These are phyloP conservation scores for Trichoderma koningiopsis DNA, from an alignment of 2,329 filamentous ascomycete species.

Conservation along the genomic window DNA sequence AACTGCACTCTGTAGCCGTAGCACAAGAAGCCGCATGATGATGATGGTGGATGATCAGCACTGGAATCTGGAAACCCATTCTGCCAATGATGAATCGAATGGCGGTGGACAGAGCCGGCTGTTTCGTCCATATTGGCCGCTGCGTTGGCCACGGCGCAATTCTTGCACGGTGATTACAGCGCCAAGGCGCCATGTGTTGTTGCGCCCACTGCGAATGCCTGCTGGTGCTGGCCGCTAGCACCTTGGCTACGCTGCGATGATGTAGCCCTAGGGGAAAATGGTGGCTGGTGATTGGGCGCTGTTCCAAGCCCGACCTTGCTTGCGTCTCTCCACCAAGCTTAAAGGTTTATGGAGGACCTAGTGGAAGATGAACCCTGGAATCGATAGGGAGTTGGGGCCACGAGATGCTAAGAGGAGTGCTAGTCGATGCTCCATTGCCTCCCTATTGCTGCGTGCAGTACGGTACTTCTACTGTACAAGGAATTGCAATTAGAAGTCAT, in stretches of 20 bases:
- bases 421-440: neutral
- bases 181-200: neutral
- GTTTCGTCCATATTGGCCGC: neutral
- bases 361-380: neutral
- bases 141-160: neutral
- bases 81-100: neutral
- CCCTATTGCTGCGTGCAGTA: neutral
- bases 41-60: neutral
- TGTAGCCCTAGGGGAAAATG: neutral
- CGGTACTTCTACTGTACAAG: no score
- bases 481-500: neutral
- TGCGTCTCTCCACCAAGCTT: conserved; percentile 11
- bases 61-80: neutral
- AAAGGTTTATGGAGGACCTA: neutral
- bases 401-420: neutral
- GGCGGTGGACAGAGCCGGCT: neutral
- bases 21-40: neutral
- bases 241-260: neutral
- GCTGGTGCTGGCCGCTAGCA: neutral
- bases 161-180: neutral
- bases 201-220: neutral
- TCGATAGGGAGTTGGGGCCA: neutral
- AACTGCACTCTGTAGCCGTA: neutral
- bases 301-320: neutral
- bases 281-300: neutral